Percentiles rank a stretch among this genome's conserved stretches.
These are phyloP conservation scores for Lachancea quebecensis DNA, from an alignment of 805 yeast species.

Conservation along the genomic window DNA sequence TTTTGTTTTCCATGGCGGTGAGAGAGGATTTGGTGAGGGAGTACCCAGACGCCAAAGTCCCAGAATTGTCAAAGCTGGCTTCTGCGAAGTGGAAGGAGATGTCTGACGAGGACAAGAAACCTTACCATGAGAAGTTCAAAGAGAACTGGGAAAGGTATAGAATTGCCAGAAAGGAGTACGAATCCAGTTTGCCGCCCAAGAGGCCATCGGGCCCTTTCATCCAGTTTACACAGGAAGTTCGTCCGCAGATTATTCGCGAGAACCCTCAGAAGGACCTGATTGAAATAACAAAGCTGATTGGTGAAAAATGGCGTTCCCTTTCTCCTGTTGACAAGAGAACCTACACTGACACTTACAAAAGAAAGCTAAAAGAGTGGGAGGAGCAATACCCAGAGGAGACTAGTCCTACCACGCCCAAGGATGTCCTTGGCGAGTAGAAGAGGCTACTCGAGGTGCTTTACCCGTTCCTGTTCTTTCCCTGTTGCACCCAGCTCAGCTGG, in stretches of 20 bases:
- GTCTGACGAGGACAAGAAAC: constrained; percentile 65
- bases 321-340: constrained; percentile 25
- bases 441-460: too few species aligned
- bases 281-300: constrained; percentile 30
- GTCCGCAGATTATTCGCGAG: constrained; percentile 28
- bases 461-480: too few species aligned
- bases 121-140: constrained; percentile 56
- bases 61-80: constrained; percentile 50
- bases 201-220: constrained; percentile 35
- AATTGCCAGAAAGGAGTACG: constrained; percentile 31
- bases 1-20: constrained; percentile 31
- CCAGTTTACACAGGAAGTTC: constrained; percentile 31
- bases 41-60: constrained; percentile 33
- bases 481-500: background rate
- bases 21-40: constrained; percentile 27
- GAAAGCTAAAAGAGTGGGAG: constrained; percentile 35
- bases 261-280: constrained; percentile 30
- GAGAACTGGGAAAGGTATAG: constrained; percentile 32
- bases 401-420: background rate
- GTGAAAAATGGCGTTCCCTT: constrained; percentile 31
- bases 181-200: constrained; percentile 33
- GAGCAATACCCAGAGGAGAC: constrained; percentile 29
- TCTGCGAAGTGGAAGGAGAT: constrained; percentile 91
- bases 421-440: background rate
- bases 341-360: constrained; percentile 32